Conservation (phyloP, 805 yeast species). For the Ogataea allantospora region DNA sequence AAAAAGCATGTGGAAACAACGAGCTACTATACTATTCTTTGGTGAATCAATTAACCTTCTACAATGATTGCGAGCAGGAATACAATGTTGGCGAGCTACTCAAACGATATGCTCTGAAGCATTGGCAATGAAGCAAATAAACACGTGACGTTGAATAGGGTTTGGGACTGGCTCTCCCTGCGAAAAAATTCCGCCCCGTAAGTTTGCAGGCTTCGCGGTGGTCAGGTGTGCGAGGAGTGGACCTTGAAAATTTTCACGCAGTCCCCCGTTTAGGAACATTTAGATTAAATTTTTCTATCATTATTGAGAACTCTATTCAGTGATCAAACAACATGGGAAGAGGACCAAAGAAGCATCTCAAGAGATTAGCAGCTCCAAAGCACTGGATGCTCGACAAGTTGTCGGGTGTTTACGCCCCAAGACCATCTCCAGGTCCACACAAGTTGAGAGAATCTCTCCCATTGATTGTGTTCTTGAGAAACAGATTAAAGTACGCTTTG, state of each 20-base stretch:
- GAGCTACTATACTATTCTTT: conserved; percentile 15
- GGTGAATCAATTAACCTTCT: conserved; percentile 16
- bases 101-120: conserved; percentile 37
- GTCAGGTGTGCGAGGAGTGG: conserved; percentile 10
- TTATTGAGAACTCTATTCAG: conserved; percentile 15
- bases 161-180: conserved; percentile 6
- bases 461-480: conserved; percentile 93
- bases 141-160: conserved; percentile 6
- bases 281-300: conserved; percentile 11
- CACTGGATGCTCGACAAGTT: conserved; percentile 99
- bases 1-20: conserved; percentile 21
- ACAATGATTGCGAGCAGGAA: conserved; percentile 37
- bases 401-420: conserved; percentile 99
- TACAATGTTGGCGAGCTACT: conserved; percentile 44
- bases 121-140: conserved; percentile 28
- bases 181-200: conserved; percentile 3
- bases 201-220: background rate
- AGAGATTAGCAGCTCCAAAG: conserved; percentile 99
- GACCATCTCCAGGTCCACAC: conserved; percentile 99
- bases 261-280: conserved; percentile 11
- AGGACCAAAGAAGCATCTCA: conserved; percentile 97
- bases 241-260: conserved; percentile 15
- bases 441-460: conserved; percentile 98
- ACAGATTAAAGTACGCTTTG: conserved; percentile 97
- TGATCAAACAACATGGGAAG: conserved; percentile 58